Evolutionary conservation across 192 early-diverging fungal genomes (phyloP).

Genomic region (Gamsiella multidivaricata): DNA sequence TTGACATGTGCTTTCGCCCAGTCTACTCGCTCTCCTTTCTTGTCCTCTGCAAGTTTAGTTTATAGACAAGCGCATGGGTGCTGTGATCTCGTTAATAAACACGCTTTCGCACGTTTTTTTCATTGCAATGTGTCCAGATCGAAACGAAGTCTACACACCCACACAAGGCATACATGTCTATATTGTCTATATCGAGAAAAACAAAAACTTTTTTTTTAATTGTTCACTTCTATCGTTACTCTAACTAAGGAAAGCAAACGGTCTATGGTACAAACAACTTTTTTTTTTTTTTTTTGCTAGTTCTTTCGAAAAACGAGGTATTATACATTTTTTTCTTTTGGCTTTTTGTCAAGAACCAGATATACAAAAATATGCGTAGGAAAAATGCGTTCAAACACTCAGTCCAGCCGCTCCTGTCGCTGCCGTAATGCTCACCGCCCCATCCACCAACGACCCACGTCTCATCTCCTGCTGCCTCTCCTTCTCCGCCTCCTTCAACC

Average conservation of each 20-base stretch:
- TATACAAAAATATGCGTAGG: background rate
- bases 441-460: background rate
- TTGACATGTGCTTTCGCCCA: background rate
- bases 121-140: no score
- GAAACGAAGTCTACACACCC: no score
- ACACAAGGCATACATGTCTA: no score
- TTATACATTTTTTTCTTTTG: slow-evolving; percentile 4
- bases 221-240: background rate
- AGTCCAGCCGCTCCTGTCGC: background rate
- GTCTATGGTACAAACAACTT: slow-evolving; percentile 3
- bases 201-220: background rate
- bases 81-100: no score
- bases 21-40: background rate
- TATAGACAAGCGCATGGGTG: background rate
- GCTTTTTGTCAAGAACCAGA: background rate
- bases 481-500: background rate
- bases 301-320: background rate
- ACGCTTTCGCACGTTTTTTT: no score
- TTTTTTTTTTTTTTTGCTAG: background rate
- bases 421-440: slow-evolving; percentile 11
- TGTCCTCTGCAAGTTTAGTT: no score
- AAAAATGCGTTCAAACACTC: slow-evolving; percentile 3
- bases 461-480: background rate
- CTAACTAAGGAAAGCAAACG: background rate
- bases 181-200: no score